Evolutionary conservation across 1,284 basidiomycete genomes (phyloP), one percentile per base, ranked within the genome.

Genomic region (Ceratobasidium theobromae): DNA sequence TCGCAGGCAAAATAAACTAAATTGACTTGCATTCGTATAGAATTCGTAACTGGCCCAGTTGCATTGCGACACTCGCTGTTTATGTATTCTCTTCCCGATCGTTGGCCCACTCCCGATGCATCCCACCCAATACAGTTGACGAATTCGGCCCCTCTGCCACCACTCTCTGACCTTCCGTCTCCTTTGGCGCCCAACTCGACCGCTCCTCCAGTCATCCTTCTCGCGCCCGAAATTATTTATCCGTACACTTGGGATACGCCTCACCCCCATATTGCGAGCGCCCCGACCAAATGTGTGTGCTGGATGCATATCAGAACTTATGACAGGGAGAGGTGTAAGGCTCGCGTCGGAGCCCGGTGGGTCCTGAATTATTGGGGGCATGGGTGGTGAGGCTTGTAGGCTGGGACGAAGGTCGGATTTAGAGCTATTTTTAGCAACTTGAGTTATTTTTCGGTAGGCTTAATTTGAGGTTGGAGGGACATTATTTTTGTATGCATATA

Each of bases 21-120:
- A 27, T 21, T 58, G 28, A 48, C 30, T 27, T 14, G 5, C 30
- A 45, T 32, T 23, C n/a, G n/a, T 21, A n/a, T 46, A 58, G 55
- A 58, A 28, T 58, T 58, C 45, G 55, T 58, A 12, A 58, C 55
- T 9, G 55, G 55, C n/a, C 55, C 55, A 5, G 55, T 58, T 21
- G 55, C 55, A 43, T 43, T 58, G 30, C 55, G 55, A 48, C 46
- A 58, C 30, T 58, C 55, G 9, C 43, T 58, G 9, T 58, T 58
- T 25, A 21, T 46, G 16, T 58, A 58, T 18, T 45, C 43, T 21
- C 5, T 11, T 21, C 43, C 43, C 18, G 18, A 11, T 21, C 9
- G 18, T 6, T 45, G 43, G 43, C 43, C 43, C 9, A 21, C 9
- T n/a, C 6, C 18, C 9, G 43, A 45, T 21, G n/a, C 18, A 8